Evolutionary conservation across 2,329 filamentous ascomycete genomes (phyloP).

Genomic region (Talaromyces sp.): DNA sequence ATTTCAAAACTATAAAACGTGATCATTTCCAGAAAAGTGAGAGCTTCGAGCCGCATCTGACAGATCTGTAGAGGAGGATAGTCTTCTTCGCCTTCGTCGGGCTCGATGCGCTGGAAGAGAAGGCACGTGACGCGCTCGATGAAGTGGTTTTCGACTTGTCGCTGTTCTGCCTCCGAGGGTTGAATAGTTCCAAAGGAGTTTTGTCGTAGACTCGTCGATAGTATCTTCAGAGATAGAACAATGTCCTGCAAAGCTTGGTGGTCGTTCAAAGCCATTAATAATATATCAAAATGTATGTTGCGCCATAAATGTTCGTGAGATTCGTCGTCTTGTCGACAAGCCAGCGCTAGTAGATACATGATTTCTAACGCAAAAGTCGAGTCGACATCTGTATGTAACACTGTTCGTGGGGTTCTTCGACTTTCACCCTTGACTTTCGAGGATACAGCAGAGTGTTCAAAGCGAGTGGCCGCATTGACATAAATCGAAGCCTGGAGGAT

Average conservation of each 20-base stretch:
- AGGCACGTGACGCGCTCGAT: conserved; percentile 57
- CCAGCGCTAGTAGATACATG: conserved; percentile 51
- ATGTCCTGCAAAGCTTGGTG: conserved; percentile 57
- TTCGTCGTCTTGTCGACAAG: conserved; percentile 43
- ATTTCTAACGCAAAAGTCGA: conserved; percentile 54
- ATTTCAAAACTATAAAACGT: conserved; percentile 53
- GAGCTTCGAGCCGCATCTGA: conserved; percentile 43
- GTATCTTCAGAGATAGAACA: conserved; percentile 51
- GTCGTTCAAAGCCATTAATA: conserved; percentile 57
- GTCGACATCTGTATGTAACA: conserved; percentile 49
- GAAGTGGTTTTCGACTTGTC: conserved; percentile 44
- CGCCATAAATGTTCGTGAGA: conserved; percentile 53
- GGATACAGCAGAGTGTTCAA: conserved; percentile 43
- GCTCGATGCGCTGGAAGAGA: conserved; percentile 52
- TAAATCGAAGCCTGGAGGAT: conserved; percentile 47
- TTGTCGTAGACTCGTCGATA: conserved; percentile 53
- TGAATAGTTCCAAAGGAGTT: conserved; percentile 55
- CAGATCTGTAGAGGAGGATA: conserved; percentile 39
- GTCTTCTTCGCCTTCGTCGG: conserved; percentile 42
- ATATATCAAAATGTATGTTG: conserved; percentile 54
- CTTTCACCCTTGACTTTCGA: conserved; percentile 38
- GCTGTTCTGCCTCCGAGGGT: conserved; percentile 36
- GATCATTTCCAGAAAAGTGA: conserved; percentile 42
- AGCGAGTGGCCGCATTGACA: conserved; percentile 54
- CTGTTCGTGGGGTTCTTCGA: conserved; percentile 39